These are phyloP conservation scores for Flaveria brownii DNA, from an alignment of 129 eudicot genomes.

Conservation along the genomic window DNA sequence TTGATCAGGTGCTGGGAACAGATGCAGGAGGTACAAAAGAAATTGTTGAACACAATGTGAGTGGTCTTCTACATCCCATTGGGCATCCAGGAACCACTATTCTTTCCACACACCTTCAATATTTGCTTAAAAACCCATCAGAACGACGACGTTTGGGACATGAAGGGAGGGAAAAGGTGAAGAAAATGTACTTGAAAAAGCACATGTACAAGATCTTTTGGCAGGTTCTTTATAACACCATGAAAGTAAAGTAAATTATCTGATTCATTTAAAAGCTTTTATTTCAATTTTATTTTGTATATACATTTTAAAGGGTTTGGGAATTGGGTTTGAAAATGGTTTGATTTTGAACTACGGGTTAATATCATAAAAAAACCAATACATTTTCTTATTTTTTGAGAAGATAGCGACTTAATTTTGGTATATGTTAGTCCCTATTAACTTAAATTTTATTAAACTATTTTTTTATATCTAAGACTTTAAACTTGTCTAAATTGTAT, in stretches of 20 bases:
- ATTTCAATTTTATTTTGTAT: background rate
- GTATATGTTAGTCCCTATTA: too few relatives aligned
- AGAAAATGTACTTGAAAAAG: conserved; percentile 76
- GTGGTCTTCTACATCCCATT: conserved; percentile 76
- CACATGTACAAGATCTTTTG: conserved; percentile 88
- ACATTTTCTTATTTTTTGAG: too few relatives aligned
- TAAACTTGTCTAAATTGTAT: too few relatives aligned
- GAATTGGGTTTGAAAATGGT: background rate
- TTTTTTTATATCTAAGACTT: too few relatives aligned
- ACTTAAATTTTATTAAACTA: too few relatives aligned
- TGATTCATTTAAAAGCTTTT: background rate
- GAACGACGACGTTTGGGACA: conserved; percentile 69
- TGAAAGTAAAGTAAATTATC: conserved; percentile 57
- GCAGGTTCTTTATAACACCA: conserved; percentile 67
- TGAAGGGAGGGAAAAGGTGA: conserved; percentile 74
- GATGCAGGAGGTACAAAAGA: conserved; percentile 94
- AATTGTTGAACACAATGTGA: conserved; percentile 77
- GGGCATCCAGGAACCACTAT: conserved; percentile 63
- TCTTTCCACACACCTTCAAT: conserved; percentile 69
- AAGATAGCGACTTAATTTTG: too few relatives aligned
- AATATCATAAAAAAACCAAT: too few relatives aligned
- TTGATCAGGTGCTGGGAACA: conserved; percentile 84
- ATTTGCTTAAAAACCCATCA: conserved; percentile 65
- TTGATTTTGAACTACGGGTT: too few relatives aligned
- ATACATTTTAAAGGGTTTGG: background rate